Evolutionary conservation across 2,329 filamentous ascomycete species (phyloP).

Genomic region (Podosphaera fusca): DNA sequence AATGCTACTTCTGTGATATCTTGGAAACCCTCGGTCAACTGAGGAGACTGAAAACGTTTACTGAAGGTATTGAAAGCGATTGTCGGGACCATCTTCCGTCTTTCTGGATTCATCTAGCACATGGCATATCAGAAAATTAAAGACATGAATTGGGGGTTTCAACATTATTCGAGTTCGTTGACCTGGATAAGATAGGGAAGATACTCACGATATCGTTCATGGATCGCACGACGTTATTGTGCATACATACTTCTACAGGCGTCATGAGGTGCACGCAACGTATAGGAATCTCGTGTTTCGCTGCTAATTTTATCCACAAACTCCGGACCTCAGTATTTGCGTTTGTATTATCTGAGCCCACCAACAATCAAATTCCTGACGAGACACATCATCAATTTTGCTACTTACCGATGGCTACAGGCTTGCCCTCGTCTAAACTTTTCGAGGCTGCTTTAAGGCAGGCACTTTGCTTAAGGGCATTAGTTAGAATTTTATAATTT

Average conservation of each 20-base stretch:
- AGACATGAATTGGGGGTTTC: not conserved
- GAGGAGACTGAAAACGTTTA: conserved; percentile 50
- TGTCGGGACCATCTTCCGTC: conserved; percentile 46
- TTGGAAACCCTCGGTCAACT: conserved; percentile 54
- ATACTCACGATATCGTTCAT: conserved; percentile 24
- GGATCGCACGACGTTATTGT: conserved; percentile 71
- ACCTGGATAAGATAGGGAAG: not conserved
- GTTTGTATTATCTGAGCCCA: conserved; percentile 70
- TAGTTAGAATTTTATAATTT: conserved; percentile 6
- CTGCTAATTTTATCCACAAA: conserved; percentile 58
- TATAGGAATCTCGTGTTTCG: conserved; percentile 46
- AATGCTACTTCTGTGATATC: conserved; percentile 62
- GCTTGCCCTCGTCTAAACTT: conserved; percentile 36
- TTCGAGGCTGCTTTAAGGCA: conserved; percentile 51
- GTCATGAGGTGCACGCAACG: conserved; percentile 74
- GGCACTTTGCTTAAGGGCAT: conserved; percentile 25
- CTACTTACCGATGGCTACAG: conserved; percentile 53
- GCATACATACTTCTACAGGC: conserved; percentile 37
- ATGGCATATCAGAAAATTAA: not conserved
- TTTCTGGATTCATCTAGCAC: conserved; percentile 56
- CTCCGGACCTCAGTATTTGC: conserved; percentile 52
- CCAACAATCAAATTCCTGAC: not conserved
- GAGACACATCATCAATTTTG: not conserved
- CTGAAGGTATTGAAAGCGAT: conserved; percentile 61
- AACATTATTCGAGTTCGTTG: not conserved